Conservation (phyloP, 352 stramenopile species). For the Blastocystis sp. region DNA sequence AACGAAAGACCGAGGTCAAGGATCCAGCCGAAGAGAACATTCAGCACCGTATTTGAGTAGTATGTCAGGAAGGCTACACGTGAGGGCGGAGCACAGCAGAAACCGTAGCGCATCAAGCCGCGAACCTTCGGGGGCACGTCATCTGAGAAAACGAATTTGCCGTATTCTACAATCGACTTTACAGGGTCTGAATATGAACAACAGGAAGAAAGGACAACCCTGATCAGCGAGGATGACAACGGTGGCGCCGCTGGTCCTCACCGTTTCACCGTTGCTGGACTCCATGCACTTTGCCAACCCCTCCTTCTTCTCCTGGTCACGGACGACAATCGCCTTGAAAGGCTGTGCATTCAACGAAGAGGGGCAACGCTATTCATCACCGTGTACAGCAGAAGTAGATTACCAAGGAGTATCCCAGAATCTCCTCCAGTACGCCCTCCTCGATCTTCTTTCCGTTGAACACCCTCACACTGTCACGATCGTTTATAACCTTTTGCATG, state of each 20-base stretch:
- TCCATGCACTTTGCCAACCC: slow-evolving; percentile 25
- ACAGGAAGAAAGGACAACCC: not conserved
- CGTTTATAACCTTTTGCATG: slow-evolving; percentile 46
- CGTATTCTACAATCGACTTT: not conserved
- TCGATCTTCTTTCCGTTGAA: slow-evolving; percentile 45
- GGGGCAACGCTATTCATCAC: slow-evolving; percentile 42
- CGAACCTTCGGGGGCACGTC: slow-evolving; percentile 3
- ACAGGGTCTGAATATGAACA: slow-evolving; percentile 18
- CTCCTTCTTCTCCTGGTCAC: slow-evolving; percentile 61
- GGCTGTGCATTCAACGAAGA: slow-evolving; percentile 68
- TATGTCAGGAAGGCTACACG: slow-evolving; percentile 13
- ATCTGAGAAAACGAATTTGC: slow-evolving; percentile 23
- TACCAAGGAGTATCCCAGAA: slow-evolving; percentile 64
- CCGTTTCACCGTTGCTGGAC: slow-evolving; percentile 39
- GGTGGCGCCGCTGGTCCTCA: slow-evolving; percentile 60
- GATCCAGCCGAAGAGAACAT: slow-evolving; percentile 63
- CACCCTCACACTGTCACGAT: slow-evolving; percentile 55
- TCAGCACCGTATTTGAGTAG: slow-evolving; percentile 32
- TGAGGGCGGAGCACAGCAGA: not conserved
- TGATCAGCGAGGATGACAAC: slow-evolving; percentile 46
- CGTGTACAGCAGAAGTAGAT: not conserved
- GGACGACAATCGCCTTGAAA: slow-evolving; percentile 58
- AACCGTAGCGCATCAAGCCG: slow-evolving; percentile 33
- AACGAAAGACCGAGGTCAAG: slow-evolving; percentile 26
- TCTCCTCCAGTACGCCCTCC: slow-evolving; percentile 40